phyloP scores from a whole-genome alignment of 192 early-diverging fungal species.

The Backusella tuberculispora region DNA sequence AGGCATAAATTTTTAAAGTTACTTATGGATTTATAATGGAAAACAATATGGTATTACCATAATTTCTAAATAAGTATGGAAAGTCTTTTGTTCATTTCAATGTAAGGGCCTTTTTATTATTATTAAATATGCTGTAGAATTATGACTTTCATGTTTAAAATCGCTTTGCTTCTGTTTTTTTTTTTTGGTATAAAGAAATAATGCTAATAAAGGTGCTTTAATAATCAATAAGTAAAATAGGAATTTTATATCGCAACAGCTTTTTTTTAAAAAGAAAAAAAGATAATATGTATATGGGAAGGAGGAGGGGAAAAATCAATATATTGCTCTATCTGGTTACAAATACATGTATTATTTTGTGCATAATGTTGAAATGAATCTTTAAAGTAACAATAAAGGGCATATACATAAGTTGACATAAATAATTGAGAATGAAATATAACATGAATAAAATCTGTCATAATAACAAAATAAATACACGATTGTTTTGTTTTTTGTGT shows the following conservation, averaged over 20 bases:
- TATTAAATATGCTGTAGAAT: conserved; percentile 8
- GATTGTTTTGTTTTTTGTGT: neutral
- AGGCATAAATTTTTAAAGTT: neutral
- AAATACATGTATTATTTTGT: conserved; percentile 6
- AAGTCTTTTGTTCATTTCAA: neutral
- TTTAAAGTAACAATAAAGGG: neutral
- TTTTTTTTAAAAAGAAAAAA: neutral
- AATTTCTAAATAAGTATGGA: neutral
- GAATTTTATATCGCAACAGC: too few relatives aligned
- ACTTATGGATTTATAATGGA: neutral
- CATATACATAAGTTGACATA: conserved; percentile 9
- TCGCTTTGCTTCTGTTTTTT: neutral
- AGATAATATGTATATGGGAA: neutral
- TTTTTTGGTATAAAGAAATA: neutral
- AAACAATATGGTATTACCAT: neutral
- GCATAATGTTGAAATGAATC: neutral
- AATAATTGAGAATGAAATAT: conserved; percentile 2
- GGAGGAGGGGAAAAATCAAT: neutral
- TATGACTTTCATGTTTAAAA: conserved; percentile 9
- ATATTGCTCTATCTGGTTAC: conserved; percentile 11
- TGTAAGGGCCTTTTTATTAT: neutral
- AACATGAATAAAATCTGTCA: conserved; percentile 11
- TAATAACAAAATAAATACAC: neutral
- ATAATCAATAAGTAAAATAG: too few relatives aligned
- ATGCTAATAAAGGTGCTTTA: neutral